A percentile compares a stretch with the other conserved stretches of the same genome.
Conservation (phyloP, 1,284 basidiomycete species). For the Takashimella tepidaria region DNA sequence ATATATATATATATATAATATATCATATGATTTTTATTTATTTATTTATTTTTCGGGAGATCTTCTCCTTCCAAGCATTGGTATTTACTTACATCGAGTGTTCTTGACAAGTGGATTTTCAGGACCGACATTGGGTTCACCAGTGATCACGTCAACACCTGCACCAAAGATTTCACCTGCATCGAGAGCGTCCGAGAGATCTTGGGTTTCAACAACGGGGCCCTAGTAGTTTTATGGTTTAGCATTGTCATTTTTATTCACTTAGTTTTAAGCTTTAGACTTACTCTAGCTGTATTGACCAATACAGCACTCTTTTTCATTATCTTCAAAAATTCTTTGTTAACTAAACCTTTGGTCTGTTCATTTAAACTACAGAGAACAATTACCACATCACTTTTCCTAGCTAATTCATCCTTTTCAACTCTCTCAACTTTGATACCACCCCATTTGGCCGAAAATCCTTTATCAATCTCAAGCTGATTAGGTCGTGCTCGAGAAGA, state of each 20-base stretch:
- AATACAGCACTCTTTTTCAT: constrained; percentile 82
- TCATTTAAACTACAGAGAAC: constrained; percentile 74
- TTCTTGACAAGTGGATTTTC: constrained; percentile 74
- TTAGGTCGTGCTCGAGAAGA: constrained; percentile 34
- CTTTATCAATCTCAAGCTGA: constrained; percentile 54
- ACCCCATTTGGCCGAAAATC: constrained; percentile 50
- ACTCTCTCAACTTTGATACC: constrained; percentile 59
- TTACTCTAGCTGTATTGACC: constrained; percentile 73
- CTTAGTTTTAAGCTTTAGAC: constrained; percentile 6
- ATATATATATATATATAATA: no score
- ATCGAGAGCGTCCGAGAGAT: constrained; percentile 71
- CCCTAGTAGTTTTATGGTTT: constrained; percentile 37
- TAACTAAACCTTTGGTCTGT: constrained; percentile 66
- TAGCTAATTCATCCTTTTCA: constrained; percentile 62
- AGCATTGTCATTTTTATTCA: no score
- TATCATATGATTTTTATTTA: no score
- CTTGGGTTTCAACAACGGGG: constrained; percentile 78
- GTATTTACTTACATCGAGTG: constrained; percentile 12
- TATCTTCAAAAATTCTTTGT: constrained; percentile 62
- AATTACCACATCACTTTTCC: constrained; percentile 71
- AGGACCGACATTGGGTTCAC: constrained; percentile 70
- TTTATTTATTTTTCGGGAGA: no score
- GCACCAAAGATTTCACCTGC: constrained; percentile 82
- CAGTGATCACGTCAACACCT: constrained; percentile 88
- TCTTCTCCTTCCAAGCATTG: no score